Conservation (phyloP, 108 stramenopile species). For the Stephanodiscus minutulus region DNA sequence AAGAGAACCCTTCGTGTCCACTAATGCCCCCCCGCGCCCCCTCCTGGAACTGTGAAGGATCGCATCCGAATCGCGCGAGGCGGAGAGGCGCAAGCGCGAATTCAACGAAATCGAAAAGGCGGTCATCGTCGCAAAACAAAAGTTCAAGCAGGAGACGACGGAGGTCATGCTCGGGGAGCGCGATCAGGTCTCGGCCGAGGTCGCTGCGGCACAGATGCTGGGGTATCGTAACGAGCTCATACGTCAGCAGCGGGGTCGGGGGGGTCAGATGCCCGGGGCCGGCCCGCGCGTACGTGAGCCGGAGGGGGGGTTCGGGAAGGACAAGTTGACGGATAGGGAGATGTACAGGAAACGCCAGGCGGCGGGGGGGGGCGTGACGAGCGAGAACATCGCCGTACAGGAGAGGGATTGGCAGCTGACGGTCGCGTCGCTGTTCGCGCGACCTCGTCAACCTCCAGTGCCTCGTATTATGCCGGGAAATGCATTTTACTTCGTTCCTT, state of each 20-base stretch:
- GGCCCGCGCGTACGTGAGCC: conserved; percentile 77
- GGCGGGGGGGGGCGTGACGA: conserved; percentile 81
- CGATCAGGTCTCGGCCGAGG: conserved; percentile 84
- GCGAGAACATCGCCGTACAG: conserved; percentile 71
- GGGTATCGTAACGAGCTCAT: conserved; percentile 87
- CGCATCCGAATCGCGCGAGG: conserved; percentile 79
- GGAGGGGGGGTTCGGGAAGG: conserved; percentile 63
- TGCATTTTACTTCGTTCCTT: too few relatives aligned
- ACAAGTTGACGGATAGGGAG: conserved; percentile 75
- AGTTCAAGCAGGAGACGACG: conserved; percentile 82
- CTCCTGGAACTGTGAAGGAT: conserved; percentile 39
- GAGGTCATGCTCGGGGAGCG: conserved; percentile 85
- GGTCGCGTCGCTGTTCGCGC: conserved; percentile 68
- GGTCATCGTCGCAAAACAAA: conserved; percentile 68
- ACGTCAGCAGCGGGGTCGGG: conserved; percentile 68
- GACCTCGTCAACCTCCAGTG: conserved; percentile 25
- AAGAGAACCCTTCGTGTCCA: not conserved
- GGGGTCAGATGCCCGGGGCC: conserved; percentile 33
- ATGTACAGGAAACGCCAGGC: conserved; percentile 82
- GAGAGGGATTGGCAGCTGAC: conserved; percentile 87
- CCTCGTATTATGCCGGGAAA: too few relatives aligned
- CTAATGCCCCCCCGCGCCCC: not conserved
- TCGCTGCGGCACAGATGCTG: conserved; percentile 81
- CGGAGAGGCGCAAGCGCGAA: conserved; percentile 73
- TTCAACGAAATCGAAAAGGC: conserved; percentile 75